Conservation (phyloP, 345 rosid genomes). For the Gossypium sturtianum region DNA sequence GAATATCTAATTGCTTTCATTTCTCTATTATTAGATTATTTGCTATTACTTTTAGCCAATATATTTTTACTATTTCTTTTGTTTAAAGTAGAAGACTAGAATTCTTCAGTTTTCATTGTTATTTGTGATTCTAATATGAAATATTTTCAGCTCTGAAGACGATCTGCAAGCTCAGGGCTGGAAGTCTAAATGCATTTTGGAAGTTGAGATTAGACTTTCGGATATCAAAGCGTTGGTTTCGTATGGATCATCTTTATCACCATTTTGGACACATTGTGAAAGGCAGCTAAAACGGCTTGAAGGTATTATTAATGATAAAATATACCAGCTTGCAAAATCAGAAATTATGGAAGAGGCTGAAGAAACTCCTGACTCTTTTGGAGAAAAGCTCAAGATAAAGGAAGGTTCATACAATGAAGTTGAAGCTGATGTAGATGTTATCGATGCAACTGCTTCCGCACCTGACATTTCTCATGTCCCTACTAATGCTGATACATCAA, state of each 20-base stretch:
- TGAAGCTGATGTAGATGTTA: conserved; percentile 25
- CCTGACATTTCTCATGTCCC: conserved; percentile 27
- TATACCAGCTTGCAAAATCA: conserved; percentile 59
- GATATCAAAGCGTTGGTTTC: conserved; percentile 63
- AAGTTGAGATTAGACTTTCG: conserved; percentile 76
- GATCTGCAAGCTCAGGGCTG: conserved; percentile 40
- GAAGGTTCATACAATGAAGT: conserved; percentile 18
- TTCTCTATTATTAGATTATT: not conserved
- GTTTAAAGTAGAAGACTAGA: conserved; percentile 2
- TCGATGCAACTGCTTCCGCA: conserved; percentile 20
- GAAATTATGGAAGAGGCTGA: conserved; percentile 21
- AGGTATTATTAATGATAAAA: conserved; percentile 50
- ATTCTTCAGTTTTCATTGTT: conserved; percentile 1
- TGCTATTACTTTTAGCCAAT: not conserved
- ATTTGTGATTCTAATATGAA: conserved; percentile 15
- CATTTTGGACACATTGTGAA: conserved; percentile 86
- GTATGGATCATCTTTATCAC: conserved; percentile 45
- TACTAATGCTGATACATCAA: conserved; percentile 7
- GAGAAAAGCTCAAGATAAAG: conserved; percentile 24
- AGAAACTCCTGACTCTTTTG: conserved; percentile 24
- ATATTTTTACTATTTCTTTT: conserved; percentile 3
- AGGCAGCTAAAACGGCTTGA: conserved; percentile 66
- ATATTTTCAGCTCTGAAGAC: conserved; percentile 48
- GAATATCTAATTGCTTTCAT: conserved; percentile 14
- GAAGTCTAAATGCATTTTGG: conserved; percentile 52